Conservation (phyloP, 257 asterid genomes). For the Cruciata laevipes region DNA sequence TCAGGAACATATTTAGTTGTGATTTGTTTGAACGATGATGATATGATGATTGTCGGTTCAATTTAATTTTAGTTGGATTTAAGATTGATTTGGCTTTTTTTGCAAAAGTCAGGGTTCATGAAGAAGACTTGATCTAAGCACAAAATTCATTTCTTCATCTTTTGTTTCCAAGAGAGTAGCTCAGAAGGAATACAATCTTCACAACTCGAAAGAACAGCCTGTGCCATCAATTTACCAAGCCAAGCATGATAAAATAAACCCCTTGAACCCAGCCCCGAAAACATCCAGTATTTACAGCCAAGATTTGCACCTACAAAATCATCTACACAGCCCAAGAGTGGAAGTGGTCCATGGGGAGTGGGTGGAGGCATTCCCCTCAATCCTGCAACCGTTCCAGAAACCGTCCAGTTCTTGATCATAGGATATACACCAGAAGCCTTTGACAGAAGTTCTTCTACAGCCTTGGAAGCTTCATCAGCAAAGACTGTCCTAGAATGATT, state of each 20-base stretch:
- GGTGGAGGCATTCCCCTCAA: constrained; percentile 90
- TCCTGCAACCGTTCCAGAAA: constrained; percentile 63
- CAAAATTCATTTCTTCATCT: constrained; percentile 10
- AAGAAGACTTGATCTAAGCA: not conserved
- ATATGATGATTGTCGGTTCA: too few relatives aligned
- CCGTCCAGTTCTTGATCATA: constrained; percentile 48
- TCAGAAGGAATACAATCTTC: constrained; percentile 61
- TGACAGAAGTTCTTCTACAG: constrained; percentile 52
- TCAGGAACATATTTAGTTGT: too few relatives aligned
- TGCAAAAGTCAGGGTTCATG: not conserved
- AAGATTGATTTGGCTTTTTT: too few relatives aligned
- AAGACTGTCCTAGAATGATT: constrained; percentile 55
- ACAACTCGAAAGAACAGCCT: constrained; percentile 50
- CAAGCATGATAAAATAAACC: constrained; percentile 84
- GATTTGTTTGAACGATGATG: too few relatives aligned
- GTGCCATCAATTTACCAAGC: constrained; percentile 71
- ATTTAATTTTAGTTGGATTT: too few relatives aligned
- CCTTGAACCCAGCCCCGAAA: constrained; percentile 91
- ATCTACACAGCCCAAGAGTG: constrained; percentile 69
- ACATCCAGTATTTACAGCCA: constrained; percentile 66
- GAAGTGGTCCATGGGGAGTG: constrained; percentile 69
- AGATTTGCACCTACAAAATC: constrained; percentile 29
- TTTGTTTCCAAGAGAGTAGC: constrained; percentile 64
- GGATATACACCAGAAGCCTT: constrained; percentile 70
- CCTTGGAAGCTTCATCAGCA: constrained; percentile 49